Conservation (phyloP, 805 yeast species). For the Pichia thaimueangensis region DNA sequence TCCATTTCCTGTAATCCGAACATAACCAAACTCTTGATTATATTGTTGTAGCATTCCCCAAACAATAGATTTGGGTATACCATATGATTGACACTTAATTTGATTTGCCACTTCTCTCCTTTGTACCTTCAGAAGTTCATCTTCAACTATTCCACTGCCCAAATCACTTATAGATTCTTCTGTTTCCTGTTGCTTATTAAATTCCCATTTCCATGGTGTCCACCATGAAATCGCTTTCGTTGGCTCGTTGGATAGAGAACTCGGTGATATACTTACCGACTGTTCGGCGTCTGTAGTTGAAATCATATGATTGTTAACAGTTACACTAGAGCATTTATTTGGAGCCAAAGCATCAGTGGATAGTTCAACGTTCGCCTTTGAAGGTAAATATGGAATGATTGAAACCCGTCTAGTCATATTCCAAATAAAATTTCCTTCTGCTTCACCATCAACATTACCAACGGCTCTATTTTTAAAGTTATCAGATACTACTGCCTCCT, state of each 20-base stretch:
- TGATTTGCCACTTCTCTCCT: conserved; percentile 22
- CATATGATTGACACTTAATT: conserved; percentile 19
- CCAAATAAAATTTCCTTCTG: conserved; percentile 3
- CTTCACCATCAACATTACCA: neutral
- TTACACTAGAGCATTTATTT: conserved; percentile 3
- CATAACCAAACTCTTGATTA: conserved; percentile 17
- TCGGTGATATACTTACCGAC: neutral
- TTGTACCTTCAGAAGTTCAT: conserved; percentile 18
- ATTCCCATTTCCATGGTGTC: conserved; percentile 12
- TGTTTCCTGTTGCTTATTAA: neutral
- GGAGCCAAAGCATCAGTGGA: neutral
- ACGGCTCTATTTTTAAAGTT: too few species aligned
- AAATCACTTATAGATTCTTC: conserved; percentile 4
- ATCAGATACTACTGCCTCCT: too few species aligned
- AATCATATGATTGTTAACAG: neutral
- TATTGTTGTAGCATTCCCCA: conserved; percentile 25
- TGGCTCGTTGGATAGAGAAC: neutral
- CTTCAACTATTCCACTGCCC: conserved; percentile 6
- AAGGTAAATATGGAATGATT: neutral
- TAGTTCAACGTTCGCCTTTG: neutral
- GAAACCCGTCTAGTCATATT: conserved; percentile 8
- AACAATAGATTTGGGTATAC: conserved; percentile 18
- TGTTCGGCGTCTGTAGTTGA: neutral
- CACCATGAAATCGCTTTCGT: conserved; percentile 4
- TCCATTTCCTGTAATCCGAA: conserved; percentile 28